phyloP scores from a whole-genome alignment of 805 yeast species.

The Saturnispora kantuleensis region DNA sequence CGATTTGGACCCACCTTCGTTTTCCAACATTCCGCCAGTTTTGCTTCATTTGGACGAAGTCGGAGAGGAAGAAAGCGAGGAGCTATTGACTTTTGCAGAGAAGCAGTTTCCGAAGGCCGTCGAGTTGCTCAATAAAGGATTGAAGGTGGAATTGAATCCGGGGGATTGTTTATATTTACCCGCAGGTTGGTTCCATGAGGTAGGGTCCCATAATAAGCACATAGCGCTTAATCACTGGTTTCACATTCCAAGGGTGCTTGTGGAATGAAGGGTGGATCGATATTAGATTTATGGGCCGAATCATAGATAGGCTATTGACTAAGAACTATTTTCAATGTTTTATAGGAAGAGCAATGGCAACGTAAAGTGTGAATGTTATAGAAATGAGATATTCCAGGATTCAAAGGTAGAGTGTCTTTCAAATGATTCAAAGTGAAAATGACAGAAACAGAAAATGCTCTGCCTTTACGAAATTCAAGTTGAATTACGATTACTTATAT shows the following conservation, averaged over 20 bases:
- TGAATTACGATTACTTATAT: no score
- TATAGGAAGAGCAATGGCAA: no score
- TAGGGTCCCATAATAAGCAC: conserved; percentile 61
- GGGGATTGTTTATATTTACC: conserved; percentile 67
- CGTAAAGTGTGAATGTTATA: no score
- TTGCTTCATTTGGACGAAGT: conserved; percentile 52
- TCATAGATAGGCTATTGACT: no score
- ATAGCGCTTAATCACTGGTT: conserved; percentile 70
- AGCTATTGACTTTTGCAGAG: conserved; percentile 5
- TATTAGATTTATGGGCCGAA: no score
- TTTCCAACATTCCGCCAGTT: conserved; percentile 53
- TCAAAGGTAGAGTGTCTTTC: neutral
- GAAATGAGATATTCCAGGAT: no score
- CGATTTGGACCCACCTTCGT: conserved; percentile 55
- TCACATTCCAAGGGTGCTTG: conserved; percentile 39
- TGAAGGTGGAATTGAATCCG: conserved; percentile 40
- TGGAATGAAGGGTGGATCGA: neutral
- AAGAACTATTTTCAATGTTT: no score
- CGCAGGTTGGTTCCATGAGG: conserved; percentile 80
- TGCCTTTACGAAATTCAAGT: no score
- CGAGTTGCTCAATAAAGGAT: conserved; percentile 28
- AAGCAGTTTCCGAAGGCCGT: conserved; percentile 6
- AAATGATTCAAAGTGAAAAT: neutral
- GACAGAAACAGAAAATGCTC: no score
- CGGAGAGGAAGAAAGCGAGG: conserved; percentile 19